Base-by-base conservation (phyloP, 2,329 filamentous ascomycete species). In the Cladophialophora psammophila region DNA sequence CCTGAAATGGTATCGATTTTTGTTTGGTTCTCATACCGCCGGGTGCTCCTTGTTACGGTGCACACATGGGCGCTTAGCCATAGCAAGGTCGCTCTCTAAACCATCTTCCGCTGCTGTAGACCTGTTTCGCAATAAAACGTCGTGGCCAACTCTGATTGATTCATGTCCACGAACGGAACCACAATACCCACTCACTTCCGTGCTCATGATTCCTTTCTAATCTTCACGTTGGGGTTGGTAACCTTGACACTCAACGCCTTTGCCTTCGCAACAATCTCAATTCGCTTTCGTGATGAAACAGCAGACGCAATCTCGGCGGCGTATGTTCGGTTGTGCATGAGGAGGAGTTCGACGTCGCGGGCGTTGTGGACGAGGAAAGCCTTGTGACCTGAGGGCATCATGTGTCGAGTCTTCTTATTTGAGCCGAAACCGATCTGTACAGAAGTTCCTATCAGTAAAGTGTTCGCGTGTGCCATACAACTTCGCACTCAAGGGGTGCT, bases 291-390 rank as follows among this genome's bases (percentile, higher is more conserved):
- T 81, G 95, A 96, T 72, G 95, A 99, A 83, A 99, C 95, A 83
- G 92, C 91, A 88, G 96, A 93, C 82, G 91, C 92, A 83, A 99
- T 99, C 89, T 99, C 95, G 81, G 95, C 95, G 82, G 95, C 95
- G 86, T 92, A 97, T 84, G 93, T 96, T 83, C 91, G 91, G 92
- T 98, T 98, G 91, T 99, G 95, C 95, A 99, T 99, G 78, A 99
- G 88, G 80, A 99, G 90, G 72, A 99, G 91, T 84, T 99, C 94
- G 80, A 99, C 90, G 78, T 99, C 95, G 82, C 90, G 88, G 84
- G 88, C 84, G 89, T 99, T 99, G 90, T 91, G 93, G 86, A 99
- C 95, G 81, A 98, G 90, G 91, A 99, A 99, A 75, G 94, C 92
- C 90, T 97, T 98, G 91, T 98, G 94, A 86, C 95, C 95, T 78